A percentile compares a stretch with the other conserved stretches of the same genome.
These are phyloP conservation scores for Hymenoscyphus repandus DNA, from an alignment of 2,329 filamentous ascomycete genomes.

Conservation along the genomic window DNA sequence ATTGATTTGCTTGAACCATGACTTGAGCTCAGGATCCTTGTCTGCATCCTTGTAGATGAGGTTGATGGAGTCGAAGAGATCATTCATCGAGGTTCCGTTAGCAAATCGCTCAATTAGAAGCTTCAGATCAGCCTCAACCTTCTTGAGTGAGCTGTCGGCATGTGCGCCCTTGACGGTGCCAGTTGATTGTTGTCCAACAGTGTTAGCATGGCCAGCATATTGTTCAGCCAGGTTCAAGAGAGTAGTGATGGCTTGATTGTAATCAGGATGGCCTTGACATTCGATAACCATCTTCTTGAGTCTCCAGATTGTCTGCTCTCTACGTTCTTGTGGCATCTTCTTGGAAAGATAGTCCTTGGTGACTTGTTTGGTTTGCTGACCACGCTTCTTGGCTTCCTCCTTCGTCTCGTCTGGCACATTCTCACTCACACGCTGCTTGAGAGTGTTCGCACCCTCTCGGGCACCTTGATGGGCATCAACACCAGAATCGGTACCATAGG, in stretches of 20 bases:
- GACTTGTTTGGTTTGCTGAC: constrained; percentile 44
- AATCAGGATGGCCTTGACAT: constrained; percentile 92
- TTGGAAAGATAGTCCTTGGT: constrained; percentile 71
- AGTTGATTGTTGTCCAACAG: constrained; percentile 57
- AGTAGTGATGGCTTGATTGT: constrained; percentile 85
- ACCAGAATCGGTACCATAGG: constrained; percentile 38
- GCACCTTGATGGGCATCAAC: constrained; percentile 47
- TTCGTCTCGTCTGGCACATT: constrained; percentile 59
- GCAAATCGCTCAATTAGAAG: constrained; percentile 91
- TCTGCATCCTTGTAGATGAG: constrained; percentile 85
- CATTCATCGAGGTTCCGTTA: constrained; percentile 84
- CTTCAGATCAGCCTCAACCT: constrained; percentile 76
- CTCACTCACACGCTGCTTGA: constrained; percentile 52
- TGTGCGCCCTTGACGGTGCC: constrained; percentile 70
- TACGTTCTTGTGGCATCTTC: constrained; percentile 89
- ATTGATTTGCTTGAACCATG: constrained; percentile 82
- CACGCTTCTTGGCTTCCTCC: constrained; percentile 50
- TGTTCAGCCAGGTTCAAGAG: constrained; percentile 78
- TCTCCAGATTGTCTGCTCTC: constrained; percentile 86
- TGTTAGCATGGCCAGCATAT: constrained; percentile 71
- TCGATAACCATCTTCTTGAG: constrained; percentile 98
- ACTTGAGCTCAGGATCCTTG: constrained; percentile 75
- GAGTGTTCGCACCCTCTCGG: constrained; percentile 31
- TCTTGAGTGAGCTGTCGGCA: constrained; percentile 54
- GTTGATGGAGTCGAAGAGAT: constrained; percentile 79